A percentile compares a stretch with the other conserved stretches of the same genome.
phyloP scores from a whole-genome alignment of 2,329 filamentous ascomycete species.

The Leptosphaerulina australis region DNA sequence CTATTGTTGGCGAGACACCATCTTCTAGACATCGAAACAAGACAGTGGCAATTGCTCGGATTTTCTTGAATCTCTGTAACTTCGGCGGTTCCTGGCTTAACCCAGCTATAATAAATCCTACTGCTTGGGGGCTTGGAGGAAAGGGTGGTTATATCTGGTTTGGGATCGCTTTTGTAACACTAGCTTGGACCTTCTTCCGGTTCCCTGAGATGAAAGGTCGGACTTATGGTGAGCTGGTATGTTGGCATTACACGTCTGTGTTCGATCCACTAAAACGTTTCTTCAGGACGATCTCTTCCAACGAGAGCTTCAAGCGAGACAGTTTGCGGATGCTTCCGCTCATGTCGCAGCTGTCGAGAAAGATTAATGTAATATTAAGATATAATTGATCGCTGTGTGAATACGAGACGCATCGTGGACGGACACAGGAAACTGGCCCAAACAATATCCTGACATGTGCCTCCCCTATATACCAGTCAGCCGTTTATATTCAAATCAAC shows the following conservation, averaged over 20 bases:
- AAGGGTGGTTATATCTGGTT: constrained; percentile 78
- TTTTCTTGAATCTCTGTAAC: constrained; percentile 68
- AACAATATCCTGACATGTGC: neutral
- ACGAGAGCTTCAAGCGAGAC: constrained; percentile 7
- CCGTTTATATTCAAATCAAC: neutral
- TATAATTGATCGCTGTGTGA: neutral
- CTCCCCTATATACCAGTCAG: neutral
- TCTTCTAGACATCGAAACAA: constrained; percentile 83
- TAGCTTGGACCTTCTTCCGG: constrained; percentile 77
- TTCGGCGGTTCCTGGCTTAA: constrained; percentile 58
- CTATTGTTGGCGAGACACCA: constrained; percentile 79
- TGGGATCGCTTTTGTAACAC: constrained; percentile 74
- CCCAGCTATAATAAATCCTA: constrained; percentile 54
- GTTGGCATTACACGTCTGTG: neutral
- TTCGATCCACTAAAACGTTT: neutral
- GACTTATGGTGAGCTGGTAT: constrained; percentile 72
- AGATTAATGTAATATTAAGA: neutral
- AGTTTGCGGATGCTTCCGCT: constrained; percentile 4
- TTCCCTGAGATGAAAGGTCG: constrained; percentile 78
- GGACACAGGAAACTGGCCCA: neutral
- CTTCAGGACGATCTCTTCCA: constrained; percentile 9
- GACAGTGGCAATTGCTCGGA: constrained; percentile 71
- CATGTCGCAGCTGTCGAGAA: constrained; percentile 8
- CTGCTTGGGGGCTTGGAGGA: constrained; percentile 82
- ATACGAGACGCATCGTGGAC: neutral